Base-by-base conservation (phyloP, 2,329 filamentous ascomycete species). In the Talaromyces pinophilus region DNA sequence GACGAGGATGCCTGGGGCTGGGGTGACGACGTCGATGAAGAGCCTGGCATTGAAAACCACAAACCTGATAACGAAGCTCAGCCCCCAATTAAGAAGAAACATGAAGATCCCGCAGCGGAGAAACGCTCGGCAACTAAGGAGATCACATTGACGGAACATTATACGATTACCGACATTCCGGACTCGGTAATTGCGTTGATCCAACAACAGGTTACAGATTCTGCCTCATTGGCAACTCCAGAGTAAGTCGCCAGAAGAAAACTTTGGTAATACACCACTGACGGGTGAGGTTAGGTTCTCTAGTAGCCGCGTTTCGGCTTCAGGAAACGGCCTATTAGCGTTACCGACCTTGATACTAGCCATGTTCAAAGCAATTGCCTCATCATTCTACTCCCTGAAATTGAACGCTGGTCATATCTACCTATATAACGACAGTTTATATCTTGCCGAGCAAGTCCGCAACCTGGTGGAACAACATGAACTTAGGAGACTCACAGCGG, bases 151-250 rank as follows among this genome's bases (percentile, higher is more conserved):
- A 90, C 85, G 68, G 95, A 99, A 79, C 91, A 86, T 1, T 99
- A 97, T 77, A 91, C 89, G 67, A 91, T 97, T 62, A 97, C 94
- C 0, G 90, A 91, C 2, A 90, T 97, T 76, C 94, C 95, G 0
- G 89, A 92, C 68, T 87, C 89, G 3, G 88, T 98, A 13, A 69
- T 83, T n/a, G 71, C 72, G 2, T 76, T 82, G 50, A 75, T 84
- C 61, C 71, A 70, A 48, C 75, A 74, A 52, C 79, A 83, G 63
- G 71, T 83, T 42, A 67, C 71, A 13, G 82, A 84, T 69, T 77
- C 79, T 7, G 73, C 79, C 57, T 69, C 73, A 46, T 73, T 83
- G 54, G 71, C 72, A 35, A 71, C 76, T 33, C 74, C 76, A 66
- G 69, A 74, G 76, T 81, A 76, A 73, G 77, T 76, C 38, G 35